Conservation (phyloP, 768 basidiomycete species). For the Pulveroboletus sp. region DNA sequence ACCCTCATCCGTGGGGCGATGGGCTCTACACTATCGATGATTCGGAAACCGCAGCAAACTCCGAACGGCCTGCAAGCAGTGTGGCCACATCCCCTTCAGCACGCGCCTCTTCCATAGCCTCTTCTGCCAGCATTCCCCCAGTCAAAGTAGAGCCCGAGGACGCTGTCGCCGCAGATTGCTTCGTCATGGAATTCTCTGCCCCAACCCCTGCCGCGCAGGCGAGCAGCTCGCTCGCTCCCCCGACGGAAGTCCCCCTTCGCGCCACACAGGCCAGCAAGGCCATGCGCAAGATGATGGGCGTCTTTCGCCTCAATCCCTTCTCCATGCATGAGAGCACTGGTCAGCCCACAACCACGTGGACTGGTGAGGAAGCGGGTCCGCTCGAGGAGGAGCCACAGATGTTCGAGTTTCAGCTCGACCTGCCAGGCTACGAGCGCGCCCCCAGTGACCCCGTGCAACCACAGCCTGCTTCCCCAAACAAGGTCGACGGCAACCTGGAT, state of each 20-base stretch:
- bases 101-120: conserved; percentile 33
- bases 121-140: conserved; percentile 25
- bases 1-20: conserved; percentile 26
- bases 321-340: conserved; percentile 53
- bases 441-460: conserved; percentile 15
- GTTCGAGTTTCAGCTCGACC: conserved; percentile 61
- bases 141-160: conserved; percentile 33
- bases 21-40: conserved; percentile 33
- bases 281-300: conserved; percentile 75
- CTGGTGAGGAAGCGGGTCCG: conserved; percentile 50
- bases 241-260: conserved; percentile 66
- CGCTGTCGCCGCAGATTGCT: conserved; percentile 23
- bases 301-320: conserved; percentile 74
- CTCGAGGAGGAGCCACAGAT: conserved; percentile 56
- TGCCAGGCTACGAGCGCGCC: conserved; percentile 26
- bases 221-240: conserved; percentile 42
- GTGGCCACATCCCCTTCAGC: conserved; percentile 32
- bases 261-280: conserved; percentile 66
- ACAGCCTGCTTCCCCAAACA: conserved; percentile 7
- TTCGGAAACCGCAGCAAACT: conserved; percentile 31
- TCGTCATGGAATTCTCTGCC: conserved; percentile 34
- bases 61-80: conserved; percentile 32
- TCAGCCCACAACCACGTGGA: conserved; percentile 41
- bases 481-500: conserved; percentile 15
- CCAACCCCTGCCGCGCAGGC: conserved; percentile 30